A percentile compares a stretch with the other conserved stretches of the same genome.
phyloP scores from a whole-genome alignment of 352 stramenopile genomes.

The Pythium pyrilobum region DNA sequence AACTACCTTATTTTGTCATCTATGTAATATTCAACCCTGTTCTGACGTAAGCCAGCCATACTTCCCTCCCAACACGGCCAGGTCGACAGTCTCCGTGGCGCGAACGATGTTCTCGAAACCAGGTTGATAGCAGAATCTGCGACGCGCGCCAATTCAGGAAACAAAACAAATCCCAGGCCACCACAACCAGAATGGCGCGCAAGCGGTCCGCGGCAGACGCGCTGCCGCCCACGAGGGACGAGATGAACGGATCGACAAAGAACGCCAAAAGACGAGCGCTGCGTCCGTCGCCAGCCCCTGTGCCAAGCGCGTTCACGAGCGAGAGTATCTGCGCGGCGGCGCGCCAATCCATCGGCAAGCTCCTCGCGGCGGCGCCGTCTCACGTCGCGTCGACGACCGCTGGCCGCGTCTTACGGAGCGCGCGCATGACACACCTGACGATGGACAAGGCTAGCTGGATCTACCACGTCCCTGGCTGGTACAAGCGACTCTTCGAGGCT shows the following conservation, averaged over 20 bases:
- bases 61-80: too few species aligned
- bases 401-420: constrained; percentile 7
- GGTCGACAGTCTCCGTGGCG: too few species aligned
- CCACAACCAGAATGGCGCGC: background rate
- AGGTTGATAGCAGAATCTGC: constrained; percentile 1
- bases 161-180: background rate
- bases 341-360: background rate
- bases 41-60: background rate
- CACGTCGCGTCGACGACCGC: background rate
- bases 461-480: constrained; percentile 55
- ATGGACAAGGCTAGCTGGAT: constrained; percentile 43
- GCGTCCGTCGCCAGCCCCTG: background rate
- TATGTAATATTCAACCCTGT: background rate
- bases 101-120: constrained; percentile 7
- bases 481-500: constrained; percentile 25
- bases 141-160: background rate
- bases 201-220: too few species aligned
- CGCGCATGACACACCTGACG: constrained; percentile 20
- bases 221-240: too few species aligned
- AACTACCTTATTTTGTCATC: constrained; percentile 1
- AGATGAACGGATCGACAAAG: too few species aligned
- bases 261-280: background rate
- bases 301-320: constrained; percentile 3
- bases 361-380: too few species aligned
- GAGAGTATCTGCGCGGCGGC: constrained; percentile 4